Evolutionary conservation across 768 basidiomycete species (phyloP).

Genomic region (Asterophora parasitica): DNA sequence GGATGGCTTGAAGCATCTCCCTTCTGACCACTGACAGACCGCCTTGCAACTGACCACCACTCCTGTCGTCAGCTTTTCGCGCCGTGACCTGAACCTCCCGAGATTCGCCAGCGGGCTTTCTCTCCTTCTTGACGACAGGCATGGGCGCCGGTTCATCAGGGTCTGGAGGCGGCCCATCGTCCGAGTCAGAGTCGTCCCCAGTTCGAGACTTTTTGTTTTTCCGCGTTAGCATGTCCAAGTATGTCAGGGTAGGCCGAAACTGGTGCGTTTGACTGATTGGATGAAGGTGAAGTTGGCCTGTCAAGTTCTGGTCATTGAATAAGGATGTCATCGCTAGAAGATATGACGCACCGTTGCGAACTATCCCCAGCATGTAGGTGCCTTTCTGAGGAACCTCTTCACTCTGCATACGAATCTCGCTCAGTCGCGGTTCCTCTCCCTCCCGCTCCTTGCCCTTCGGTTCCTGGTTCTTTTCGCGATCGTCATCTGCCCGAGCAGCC

Average conservation of each 20-base stretch:
- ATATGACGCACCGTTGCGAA: constrained; percentile 55
- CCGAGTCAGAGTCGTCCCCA: constrained; percentile 65
- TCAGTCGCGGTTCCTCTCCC: constrained; percentile 54
- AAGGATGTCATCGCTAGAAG: constrained; percentile 1
- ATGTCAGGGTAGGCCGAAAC: constrained; percentile 76
- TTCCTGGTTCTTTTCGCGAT: constrained; percentile 74
- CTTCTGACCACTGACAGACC: constrained; percentile 66
- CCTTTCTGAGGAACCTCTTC: constrained; percentile 66
- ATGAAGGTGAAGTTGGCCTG: constrained; percentile 73
- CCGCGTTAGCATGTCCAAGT: constrained; percentile 68
- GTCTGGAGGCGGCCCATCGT: constrained; percentile 76
- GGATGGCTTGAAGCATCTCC: constrained; percentile 73
- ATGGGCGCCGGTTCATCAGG: constrained; percentile 63
- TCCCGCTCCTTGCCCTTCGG: constrained; percentile 39
- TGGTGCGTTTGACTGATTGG: constrained; percentile 78
- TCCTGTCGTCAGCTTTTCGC: constrained; percentile 64
- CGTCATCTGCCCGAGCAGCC: constrained; percentile 62
- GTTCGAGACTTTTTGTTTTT: constrained; percentile 49
- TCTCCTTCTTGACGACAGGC: constrained; percentile 51
- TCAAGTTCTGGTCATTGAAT: neutral
- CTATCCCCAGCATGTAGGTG: constrained; percentile 69
- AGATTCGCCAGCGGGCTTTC: constrained; percentile 50
- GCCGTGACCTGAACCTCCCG: constrained; percentile 78
- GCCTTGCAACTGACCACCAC: constrained; percentile 44
- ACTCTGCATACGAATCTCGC: constrained; percentile 67